Conservation (phyloP, 208 protist genomes). For the Acanthamoeba comandoni region DNA sequence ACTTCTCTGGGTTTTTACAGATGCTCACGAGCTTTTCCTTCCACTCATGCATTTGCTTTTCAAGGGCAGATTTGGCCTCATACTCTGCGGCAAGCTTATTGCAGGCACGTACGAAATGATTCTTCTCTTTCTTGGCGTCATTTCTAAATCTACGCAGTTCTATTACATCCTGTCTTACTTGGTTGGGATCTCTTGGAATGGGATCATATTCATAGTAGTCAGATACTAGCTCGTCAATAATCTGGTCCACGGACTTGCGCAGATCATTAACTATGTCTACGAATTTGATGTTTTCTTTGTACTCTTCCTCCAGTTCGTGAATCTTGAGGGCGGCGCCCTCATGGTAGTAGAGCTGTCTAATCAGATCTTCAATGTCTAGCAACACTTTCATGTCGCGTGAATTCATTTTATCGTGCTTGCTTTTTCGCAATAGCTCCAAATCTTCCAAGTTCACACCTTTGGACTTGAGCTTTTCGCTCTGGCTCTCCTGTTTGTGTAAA, state of each 20-base stretch:
- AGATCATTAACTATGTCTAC: constrained; percentile 68
- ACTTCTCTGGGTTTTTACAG: background rate
- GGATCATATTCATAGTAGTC: constrained; percentile 55
- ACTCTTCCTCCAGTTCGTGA: constrained; percentile 58
- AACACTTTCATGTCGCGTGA: constrained; percentile 3
- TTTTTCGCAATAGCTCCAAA: background rate
- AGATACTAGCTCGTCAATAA: background rate
- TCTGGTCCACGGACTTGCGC: constrained; percentile 31
- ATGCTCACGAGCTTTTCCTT: constrained; percentile 32
- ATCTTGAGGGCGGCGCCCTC: constrained; percentile 41
- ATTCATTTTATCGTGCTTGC: constrained; percentile 34
- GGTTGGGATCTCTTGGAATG: constrained; percentile 35
- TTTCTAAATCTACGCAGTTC: constrained; percentile 31
- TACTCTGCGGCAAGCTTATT: constrained; percentile 64
- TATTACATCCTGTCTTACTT: constrained; percentile 37
- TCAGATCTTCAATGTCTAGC: constrained; percentile 34
- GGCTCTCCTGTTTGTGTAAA: constrained; percentile 1
- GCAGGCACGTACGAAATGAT: constrained; percentile 48
- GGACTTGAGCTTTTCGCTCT: constrained; percentile 52
- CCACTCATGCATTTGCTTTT: background rate
- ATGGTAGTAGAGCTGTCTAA: constrained; percentile 57
- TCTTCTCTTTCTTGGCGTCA: constrained; percentile 51
- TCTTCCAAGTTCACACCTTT: constrained; percentile 1
- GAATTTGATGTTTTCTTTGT: constrained; percentile 65
- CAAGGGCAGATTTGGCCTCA: constrained; percentile 22